Evolutionary conservation across 140 eudicot species (phyloP), one percentile per base, ranked within the genome.

Genomic region (Ambrosia hybrid): DNA sequence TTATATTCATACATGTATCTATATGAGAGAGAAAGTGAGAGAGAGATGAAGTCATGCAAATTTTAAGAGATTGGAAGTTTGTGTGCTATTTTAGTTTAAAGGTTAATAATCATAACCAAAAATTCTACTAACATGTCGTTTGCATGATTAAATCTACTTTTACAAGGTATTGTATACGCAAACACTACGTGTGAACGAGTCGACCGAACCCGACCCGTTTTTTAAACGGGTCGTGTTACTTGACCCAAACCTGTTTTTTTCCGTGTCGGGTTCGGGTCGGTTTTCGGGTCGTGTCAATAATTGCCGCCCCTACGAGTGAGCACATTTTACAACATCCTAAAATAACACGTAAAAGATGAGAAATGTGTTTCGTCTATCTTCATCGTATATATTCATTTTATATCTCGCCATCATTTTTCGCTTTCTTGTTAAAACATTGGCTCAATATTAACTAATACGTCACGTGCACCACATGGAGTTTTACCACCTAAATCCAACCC

Each of bases 51-150:
- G 48, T 73, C 69, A 67, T 67, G 61, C 61, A 16, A n/a, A n/a
- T 45, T 38, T 52, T 65, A 53, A 64, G 57, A 11, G 57, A 11
- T 51, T 69, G 14, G 53, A 14, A 41, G 30, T 62, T 60, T 61
- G 65, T 17, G 49, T 72, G 60, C 34, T 53, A 53, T 13, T 74
- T 65, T 75, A 14, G 34, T 9, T 14, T 12, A 6, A 38, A 16
- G 64, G 63, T 26, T 37, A 37, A 62, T 62, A 36, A n/a, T 65
- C 49, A 73, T 67, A 78, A 80, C 80, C 87, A 84, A 48, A 84
- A 48, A 72, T 9, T 71, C 85, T 89, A 80, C 83, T 83, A 86
- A 80, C 80, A 78, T 72, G 76, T 78, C 70, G 6, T 16, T 34
- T 59, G 65, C 76, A 69, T 76, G 76, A 76, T 69, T 49, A 17